Base-by-base conservation (phyloP, 345 rosid genomes). In the Boechera divaricarpa region DNA sequence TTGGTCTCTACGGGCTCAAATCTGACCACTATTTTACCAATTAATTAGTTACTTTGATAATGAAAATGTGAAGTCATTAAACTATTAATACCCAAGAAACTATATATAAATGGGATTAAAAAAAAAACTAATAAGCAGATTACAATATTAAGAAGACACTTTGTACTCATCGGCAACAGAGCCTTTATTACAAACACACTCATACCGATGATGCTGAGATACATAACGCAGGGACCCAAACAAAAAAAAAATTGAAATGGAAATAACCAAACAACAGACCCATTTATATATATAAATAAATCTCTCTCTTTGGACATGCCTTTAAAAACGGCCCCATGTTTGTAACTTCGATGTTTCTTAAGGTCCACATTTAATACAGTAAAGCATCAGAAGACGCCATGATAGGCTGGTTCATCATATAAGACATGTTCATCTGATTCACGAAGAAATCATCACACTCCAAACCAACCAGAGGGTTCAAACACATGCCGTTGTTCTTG, bases 321-420 rank as follows among this genome's bases (percentile, higher is more conserved):
- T 77, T 15, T 47, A 47, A 69, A 75, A 65, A 26, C 18, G 55
- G 63, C 3, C 77, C 68, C 77, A 57, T 65, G 21, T 51, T 65
- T 58, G 24, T 57, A 26, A 78, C 53, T 42, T 73, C 49, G 52
- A 67, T 49, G 67, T 2, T 33, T 10, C 15, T 26, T 35, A 1
- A 13, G 78, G 74, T 68, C 71, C 78, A 68, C 78, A 58, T 54
- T 80, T 73, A 90, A 61, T 78, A 83, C 63, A 78, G 81, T 59
- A 88, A 82, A 70, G 84, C 77, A 72, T 90, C 90, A 59, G 87
- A 86, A 80, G 97, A 86, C 4, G 95, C 95, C 89, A 83, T 80
- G 26, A 91, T 82, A 4, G 89, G 82, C 78, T 91, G 98, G 60
- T 85, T 89, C 82, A 85, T 70, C 81, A 84, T 64, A 80, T 45